phyloP scores from a whole-genome alignment of 805 yeast genomes.

The Metschnikowia colocasiae region DNA sequence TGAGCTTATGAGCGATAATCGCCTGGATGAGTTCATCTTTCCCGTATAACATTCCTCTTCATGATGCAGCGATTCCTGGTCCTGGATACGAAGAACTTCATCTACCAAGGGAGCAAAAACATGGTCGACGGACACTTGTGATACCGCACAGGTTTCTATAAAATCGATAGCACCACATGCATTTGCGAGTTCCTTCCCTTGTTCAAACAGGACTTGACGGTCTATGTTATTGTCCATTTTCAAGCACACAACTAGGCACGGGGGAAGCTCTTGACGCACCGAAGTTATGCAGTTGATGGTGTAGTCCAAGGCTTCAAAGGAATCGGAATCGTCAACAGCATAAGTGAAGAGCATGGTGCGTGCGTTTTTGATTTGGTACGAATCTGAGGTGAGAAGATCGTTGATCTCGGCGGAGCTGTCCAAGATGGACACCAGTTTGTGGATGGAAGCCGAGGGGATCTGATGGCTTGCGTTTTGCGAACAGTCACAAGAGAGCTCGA shows the following conservation, averaged over 20 bases:
- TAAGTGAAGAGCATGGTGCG: conserved; percentile 29
- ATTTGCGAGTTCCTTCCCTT: conserved; percentile 29
- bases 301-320: conserved; percentile 30
- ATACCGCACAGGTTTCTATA: conserved; percentile 26
- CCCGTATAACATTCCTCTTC: conserved; percentile 1
- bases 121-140: conserved; percentile 21
- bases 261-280: conserved; percentile 26
- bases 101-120: conserved; percentile 29
- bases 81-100: conserved; percentile 6
- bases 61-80: not conserved
- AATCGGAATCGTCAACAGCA: conserved; percentile 24
- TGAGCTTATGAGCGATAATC: not conserved
- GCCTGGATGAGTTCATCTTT: not conserved
- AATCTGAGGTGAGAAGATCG: conserved; percentile 24
- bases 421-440: conserved; percentile 29
- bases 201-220: conserved; percentile 28
- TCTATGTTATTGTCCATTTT: conserved; percentile 24
- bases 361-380: conserved; percentile 29
- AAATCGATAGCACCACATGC: conserved; percentile 26
- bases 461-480: not conserved
- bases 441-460: not conserved
- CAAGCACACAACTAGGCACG: conserved; percentile 30
- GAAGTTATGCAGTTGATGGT: conserved; percentile 23
- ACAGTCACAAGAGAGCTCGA: conserved; percentile 6
- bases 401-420: conserved; percentile 29